Evolutionary conservation across 371 early-diverging fungal species (phyloP).

Genomic region (Apophysomyces sp.): DNA sequence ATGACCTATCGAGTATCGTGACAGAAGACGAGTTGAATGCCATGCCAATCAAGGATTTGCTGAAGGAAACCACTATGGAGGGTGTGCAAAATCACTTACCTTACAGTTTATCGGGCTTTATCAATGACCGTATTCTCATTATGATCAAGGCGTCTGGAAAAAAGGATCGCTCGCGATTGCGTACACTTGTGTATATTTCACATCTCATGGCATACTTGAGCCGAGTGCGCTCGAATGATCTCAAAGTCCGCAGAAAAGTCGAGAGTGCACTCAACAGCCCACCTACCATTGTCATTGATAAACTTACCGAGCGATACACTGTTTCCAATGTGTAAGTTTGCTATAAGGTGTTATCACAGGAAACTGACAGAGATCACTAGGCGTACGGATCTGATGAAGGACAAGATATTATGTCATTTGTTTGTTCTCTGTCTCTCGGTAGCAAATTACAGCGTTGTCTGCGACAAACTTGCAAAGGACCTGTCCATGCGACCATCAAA

Average conservation of each 20-base stretch:
- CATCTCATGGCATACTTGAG: conserved; percentile 70
- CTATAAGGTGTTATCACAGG: neutral
- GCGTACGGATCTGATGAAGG: conserved; percentile 68
- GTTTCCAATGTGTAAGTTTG: conserved; percentile 52
- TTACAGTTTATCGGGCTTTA: conserved; percentile 48
- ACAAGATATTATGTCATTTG: conserved; percentile 79
- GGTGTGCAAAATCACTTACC: conserved; percentile 41
- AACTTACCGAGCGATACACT: conserved; percentile 67
- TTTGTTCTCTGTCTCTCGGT: conserved; percentile 69
- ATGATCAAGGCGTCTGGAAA: conserved; percentile 54
- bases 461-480: conserved; percentile 63
- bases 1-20: conserved; percentile 70
- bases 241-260: conserved; percentile 56
- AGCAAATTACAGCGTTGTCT: conserved; percentile 67
- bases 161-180: conserved; percentile 59
- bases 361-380: conserved; percentile 18
- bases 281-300: conserved; percentile 62
- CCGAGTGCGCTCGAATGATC: conserved; percentile 41
- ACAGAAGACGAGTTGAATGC: conserved; percentile 59
- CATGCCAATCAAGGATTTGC: conserved; percentile 56
- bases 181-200: conserved; percentile 68
- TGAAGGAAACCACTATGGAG: conserved; percentile 42
- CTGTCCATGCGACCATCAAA: conserved; percentile 57
- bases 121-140: conserved; percentile 45
- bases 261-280: conserved; percentile 51